Percentiles rank a stretch among this genome's conserved stretches.
These are phyloP conservation scores for Sonneratia caseolaris DNA, from an alignment of 345 rosid species.

Conservation along the genomic window DNA sequence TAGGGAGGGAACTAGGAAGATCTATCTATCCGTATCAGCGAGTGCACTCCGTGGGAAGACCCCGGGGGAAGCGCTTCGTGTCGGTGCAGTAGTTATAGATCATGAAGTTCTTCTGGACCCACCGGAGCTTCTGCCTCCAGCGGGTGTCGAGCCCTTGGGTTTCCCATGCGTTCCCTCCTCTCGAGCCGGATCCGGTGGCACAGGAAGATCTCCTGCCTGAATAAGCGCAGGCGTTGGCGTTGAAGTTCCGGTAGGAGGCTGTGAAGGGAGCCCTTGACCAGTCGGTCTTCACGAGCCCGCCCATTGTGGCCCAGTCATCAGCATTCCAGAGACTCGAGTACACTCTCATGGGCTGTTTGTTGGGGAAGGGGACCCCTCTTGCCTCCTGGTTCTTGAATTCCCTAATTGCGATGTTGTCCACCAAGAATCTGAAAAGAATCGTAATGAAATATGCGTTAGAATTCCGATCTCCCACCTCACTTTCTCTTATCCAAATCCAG, in stretches of 20 bases:
- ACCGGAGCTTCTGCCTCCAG: slow-evolving; percentile 15
- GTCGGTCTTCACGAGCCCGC: slow-evolving; percentile 40
- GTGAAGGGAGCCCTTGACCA: slow-evolving; percentile 52
- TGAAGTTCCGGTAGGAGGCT: slow-evolving; percentile 46
- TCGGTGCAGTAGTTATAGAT: slow-evolving; percentile 2
- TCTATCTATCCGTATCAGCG: neutral
- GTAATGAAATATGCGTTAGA: neutral
- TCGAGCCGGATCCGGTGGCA: neutral
- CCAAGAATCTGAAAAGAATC: slow-evolving; percentile 27
- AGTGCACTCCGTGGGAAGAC: neutral
- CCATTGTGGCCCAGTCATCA: slow-evolving; percentile 60
- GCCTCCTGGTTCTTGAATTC: slow-evolving; percentile 65
- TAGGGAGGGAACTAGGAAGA: neutral
- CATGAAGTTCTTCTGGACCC: slow-evolving; percentile 25
- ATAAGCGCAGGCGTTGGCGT: slow-evolving; percentile 22
- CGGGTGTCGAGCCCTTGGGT: slow-evolving; percentile 23
- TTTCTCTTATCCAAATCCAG: too few species aligned
- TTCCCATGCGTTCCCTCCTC: slow-evolving; percentile 1
- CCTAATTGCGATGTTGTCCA: slow-evolving; percentile 50
- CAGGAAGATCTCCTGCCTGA: neutral
- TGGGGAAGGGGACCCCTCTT: slow-evolving; percentile 49
- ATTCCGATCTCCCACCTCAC: neutral
- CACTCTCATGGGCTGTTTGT: slow-evolving; percentile 39
- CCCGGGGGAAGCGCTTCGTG: neutral
- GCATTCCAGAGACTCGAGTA: slow-evolving; percentile 40